A percentile compares a stretch with the other conserved stretches of the same genome.
phyloP scores from a whole-genome alignment of 768 basidiomycete species.

The Psilocybe cyanescens region DNA sequence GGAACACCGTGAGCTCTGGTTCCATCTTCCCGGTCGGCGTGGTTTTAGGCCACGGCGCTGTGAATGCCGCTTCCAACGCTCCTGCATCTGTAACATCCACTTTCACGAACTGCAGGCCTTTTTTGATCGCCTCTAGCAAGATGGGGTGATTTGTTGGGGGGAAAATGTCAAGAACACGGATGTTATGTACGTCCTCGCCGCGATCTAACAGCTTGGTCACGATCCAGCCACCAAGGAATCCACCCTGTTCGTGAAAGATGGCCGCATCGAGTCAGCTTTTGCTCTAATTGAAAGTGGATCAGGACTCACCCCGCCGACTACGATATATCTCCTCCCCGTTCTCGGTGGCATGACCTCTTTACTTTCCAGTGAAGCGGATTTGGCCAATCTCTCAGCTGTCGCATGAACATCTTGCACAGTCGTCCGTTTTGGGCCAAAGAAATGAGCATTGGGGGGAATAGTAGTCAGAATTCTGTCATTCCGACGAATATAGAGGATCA shows the following conservation, averaged over 20 bases:
- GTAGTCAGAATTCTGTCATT: conserved; percentile 61
- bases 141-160: conserved; percentile 54
- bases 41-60: conserved; percentile 59
- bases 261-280: no score
- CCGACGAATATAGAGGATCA: conserved; percentile 33
- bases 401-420: conserved; percentile 43
- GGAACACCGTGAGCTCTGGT: conserved; percentile 66
- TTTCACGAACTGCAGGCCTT: conserved; percentile 58
- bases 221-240: conserved; percentile 82
- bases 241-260: conserved; percentile 46
- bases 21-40: conserved; percentile 19
- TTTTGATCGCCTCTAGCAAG: conserved; percentile 52
- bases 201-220: conserved; percentile 67
- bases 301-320: conserved; percentile 70
- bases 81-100: conserved; percentile 59
- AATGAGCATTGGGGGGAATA: conserved; percentile 49
- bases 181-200: conserved; percentile 68
- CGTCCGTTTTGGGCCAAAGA: conserved; percentile 57
- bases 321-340: conserved; percentile 77
- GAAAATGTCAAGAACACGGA: conserved; percentile 72
- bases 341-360: conserved; percentile 59
- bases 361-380: conserved; percentile 35
- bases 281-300: background rate
- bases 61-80: conserved; percentile 65
- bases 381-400: conserved; percentile 39